phyloP scores from a whole-genome alignment of 306 rosid genomes.

The Trifolium dubium region DNA sequence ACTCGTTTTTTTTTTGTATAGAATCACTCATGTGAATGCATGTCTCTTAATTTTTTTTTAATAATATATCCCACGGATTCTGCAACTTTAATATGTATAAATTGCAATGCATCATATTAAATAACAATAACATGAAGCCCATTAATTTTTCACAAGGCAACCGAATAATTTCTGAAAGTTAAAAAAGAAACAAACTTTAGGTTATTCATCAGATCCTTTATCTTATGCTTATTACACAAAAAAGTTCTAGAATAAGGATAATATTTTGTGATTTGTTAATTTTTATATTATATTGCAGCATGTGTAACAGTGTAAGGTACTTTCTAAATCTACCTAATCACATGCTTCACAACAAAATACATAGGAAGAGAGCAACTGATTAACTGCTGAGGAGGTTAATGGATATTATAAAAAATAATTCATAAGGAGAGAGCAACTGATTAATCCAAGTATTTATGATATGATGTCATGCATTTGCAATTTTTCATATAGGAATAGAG shows the following conservation, averaged over 20 bases:
- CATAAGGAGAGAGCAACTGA: no score
- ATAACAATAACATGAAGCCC: conserved; percentile 57
- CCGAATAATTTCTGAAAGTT: conserved; percentile 46
- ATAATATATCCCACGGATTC: neutral
- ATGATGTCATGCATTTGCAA: no score
- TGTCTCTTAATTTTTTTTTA: neutral
- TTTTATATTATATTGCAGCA: conserved; percentile 28
- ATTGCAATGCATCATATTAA: conserved; percentile 17
- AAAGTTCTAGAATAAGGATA: conserved; percentile 1
- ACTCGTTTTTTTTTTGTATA: no score
- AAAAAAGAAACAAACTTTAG: conserved; percentile 34
- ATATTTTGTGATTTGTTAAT: conserved; percentile 7
- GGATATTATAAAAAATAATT: conserved; percentile 22
- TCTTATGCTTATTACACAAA: conserved; percentile 28
- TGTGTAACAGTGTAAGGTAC: conserved; percentile 40
- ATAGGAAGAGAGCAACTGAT: conserved; percentile 5
- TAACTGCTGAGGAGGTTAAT: conserved; percentile 46
- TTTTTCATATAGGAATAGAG: no score
- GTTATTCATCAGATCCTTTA: conserved; percentile 51
- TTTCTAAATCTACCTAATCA: conserved; percentile 51
- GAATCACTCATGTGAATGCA: no score
- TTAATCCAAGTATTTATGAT: no score
- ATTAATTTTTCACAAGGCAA: conserved; percentile 47
- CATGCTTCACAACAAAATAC: conserved; percentile 35
- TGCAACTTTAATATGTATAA: neutral